These are phyloP conservation scores for Candida verbasci DNA, from an alignment of 805 yeast genomes.

Conservation along the genomic window DNA sequence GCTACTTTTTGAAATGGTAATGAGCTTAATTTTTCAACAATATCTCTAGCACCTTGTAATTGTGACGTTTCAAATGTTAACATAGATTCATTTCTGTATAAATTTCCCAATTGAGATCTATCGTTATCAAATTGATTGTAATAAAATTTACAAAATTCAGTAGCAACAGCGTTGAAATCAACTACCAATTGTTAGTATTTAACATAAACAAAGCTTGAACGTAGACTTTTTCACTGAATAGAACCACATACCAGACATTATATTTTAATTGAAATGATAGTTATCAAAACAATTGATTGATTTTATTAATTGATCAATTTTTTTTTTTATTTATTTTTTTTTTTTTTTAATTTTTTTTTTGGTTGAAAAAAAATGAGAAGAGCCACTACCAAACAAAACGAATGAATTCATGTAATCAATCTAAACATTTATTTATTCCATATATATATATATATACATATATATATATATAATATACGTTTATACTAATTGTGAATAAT, in stretches of 20 bases:
- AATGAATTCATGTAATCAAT: no score
- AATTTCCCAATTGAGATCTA: constrained; percentile 86
- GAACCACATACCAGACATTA: constrained; percentile 26
- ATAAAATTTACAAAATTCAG: constrained; percentile 91
- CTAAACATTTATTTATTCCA: no score
- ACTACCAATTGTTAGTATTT: constrained; percentile 16
- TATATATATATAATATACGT: no score
- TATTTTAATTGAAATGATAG: constrained; percentile 2
- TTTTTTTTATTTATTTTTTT: not conserved
- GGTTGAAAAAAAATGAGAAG: not conserved
- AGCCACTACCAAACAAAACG: not conserved
- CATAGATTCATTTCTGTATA: constrained; percentile 97
- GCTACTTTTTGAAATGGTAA: constrained; percentile 90
- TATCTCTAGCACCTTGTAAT: constrained; percentile 88
- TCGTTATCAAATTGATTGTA: constrained; percentile 93
- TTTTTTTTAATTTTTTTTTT: constrained; percentile 4
- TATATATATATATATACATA: no score
- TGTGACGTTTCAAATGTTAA: constrained; percentile 93
- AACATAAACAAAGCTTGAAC: no score
- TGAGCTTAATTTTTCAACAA: constrained; percentile 85
- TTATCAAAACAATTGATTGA: not conserved
- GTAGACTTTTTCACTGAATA: no score
- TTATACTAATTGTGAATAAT: constrained; percentile 55
- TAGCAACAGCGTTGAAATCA: constrained; percentile 44
- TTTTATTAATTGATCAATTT: not conserved